Base-by-base conservation (phyloP, 1,284 basidiomycete genomes). In the Cutaneotrichosporon cyanovorans region DNA sequence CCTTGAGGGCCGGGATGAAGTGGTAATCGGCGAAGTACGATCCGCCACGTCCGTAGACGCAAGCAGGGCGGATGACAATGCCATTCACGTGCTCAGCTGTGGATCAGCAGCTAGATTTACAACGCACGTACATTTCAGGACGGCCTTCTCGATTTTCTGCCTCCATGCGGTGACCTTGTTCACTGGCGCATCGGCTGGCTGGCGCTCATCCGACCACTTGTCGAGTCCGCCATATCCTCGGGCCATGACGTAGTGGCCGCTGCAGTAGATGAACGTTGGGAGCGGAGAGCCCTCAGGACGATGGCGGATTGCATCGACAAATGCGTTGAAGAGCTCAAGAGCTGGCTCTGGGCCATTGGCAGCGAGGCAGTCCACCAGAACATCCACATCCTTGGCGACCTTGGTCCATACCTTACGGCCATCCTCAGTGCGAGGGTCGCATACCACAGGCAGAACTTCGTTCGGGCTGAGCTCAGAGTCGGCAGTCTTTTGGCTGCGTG, bases 361-460 rank as follows among this genome's bases (percentile, higher is more conserved):
- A 2, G 59, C 60, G 25, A 73, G 55, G 5, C 69, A 64, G 37
- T 70, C 51, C 40, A 78, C 65, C 9, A 76, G 59, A 36, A 79
- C 69, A 23, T 75, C 77, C 51, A 77, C 77, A 14, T 65, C 68
- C 40, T 71, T 59, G 10, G 75, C 69, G n/a, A 76, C 60, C 12
- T 66, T 46, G 2, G 65, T 61, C 74, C 76, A 80, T 3, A 48
- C 45, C 20, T 71, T 36, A 19, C 18, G 32, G 3, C 59, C 60
- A 18, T 55, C 63, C 3, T 69, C 57, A 21, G 72, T 60, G 19
- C 59, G 51, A 1, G 64, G 59, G 31, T 77, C 74, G 14, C 72
- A 72, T 5, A 79, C 60, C 39, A 78, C 49, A 0, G 78, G 77
- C 16, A 76, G 73, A 46, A 81, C 76, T 62, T 80, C 77, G 53